phyloP scores from a whole-genome alignment of 345 rosid species.

The Rubroshorea leprosula region DNA sequence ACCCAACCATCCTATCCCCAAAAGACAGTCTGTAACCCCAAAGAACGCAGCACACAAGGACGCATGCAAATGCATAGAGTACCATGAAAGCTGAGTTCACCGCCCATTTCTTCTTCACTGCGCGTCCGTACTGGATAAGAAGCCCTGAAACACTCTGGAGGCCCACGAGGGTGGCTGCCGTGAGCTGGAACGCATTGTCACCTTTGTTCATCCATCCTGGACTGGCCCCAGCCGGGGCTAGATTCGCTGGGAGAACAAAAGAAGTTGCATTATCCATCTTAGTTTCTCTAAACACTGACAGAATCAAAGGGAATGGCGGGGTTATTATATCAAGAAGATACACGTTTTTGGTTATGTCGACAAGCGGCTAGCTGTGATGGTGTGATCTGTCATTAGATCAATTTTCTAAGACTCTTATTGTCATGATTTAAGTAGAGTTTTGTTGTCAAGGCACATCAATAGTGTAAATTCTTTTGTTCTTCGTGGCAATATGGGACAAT shows the following conservation, averaged over 20 bases:
- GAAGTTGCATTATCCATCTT: not conserved
- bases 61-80: conserved; percentile 40
- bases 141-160: conserved; percentile 41
- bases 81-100: conserved; percentile 47
- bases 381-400: not conserved
- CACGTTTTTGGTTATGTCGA: conserved; percentile 14
- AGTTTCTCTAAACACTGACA: not conserved
- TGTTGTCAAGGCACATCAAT: not conserved
- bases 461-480: not conserved
- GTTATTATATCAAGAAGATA: not conserved
- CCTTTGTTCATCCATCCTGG: conserved; percentile 43
- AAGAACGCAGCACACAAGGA: conserved; percentile 32
- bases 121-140: conserved; percentile 35
- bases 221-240: conserved; percentile 17
- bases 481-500: not conserved
- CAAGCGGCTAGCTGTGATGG: not conserved
- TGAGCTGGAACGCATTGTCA: conserved; percentile 45
- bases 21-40: conserved; percentile 41
- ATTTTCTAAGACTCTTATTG: not conserved
- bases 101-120: conserved; percentile 41
- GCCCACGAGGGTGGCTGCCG: conserved; percentile 36
- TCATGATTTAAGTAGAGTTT: not conserved
- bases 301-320: not conserved
- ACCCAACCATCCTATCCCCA: conserved; percentile 18
- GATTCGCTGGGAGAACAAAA: conserved; percentile 1